Evolutionary conservation across 495 filamentous ascomycete genomes (phyloP), one percentile per base, ranked within the genome.

Genomic region (Cercophora sp.): DNA sequence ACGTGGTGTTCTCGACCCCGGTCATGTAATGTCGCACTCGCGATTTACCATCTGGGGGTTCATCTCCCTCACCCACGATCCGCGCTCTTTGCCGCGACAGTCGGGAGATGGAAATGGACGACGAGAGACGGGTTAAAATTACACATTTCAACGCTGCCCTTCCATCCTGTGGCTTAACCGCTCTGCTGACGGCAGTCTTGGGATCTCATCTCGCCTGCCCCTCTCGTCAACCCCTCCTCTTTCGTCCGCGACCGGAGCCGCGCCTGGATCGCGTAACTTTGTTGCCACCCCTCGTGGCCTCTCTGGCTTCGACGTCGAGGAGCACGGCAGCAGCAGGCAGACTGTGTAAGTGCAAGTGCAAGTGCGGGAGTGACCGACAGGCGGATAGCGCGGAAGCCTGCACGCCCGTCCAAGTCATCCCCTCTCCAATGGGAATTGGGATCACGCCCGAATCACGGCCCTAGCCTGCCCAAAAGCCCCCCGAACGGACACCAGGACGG

Each of bases 11-110:
- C 11, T 9, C 29, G 44, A 47, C 56, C 60, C 60, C 44, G 45
- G 56, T 62, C 51, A 23, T 57, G 49, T 52, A 63, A 43, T 40
- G 60, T 63, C 51, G 48, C 54, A 63, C 35, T 44, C 50, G 29
- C 34, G 39, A 44, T 36, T 52, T 45, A 23, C 15, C 53, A 47
- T 35, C 51, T 39, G 23, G 22, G 35, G 26, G 27, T 48, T 60
- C 56, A 63, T 60, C 55, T 63, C 60, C 56, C 56, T 46, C 47
- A 42, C 47, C 29, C 27, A 36, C 26, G 32, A 23, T 25, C 19
- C 41, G 31, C 48, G 29, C 25, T 35, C 22, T 32, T 9, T 59
- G 29, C 49, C 48, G 35, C 40, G 51, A 42, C 32, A 23, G 6
- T n/a, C n/a, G n/a, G n/a, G n/a, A n/a, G n/a, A n/a, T n/a, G n/a